A percentile compares a stretch with the other conserved stretches of the same genome.
phyloP scores from a whole-genome alignment of 257 asterid genomes.

The Solanum virginianum region DNA sequence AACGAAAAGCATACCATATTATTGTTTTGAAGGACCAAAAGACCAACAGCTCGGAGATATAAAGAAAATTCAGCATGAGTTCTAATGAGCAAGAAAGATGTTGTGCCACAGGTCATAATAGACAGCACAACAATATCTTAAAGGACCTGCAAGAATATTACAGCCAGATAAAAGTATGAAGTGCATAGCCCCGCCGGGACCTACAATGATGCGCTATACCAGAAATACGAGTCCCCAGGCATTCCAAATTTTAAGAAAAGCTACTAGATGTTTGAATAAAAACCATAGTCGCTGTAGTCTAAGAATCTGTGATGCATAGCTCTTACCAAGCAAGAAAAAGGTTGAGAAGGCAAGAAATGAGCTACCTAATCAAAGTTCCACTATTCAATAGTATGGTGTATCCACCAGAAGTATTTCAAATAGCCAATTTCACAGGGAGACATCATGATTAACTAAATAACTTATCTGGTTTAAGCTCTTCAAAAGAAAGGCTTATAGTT shows the following conservation, averaged over 20 bases:
- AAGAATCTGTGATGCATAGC: background rate
- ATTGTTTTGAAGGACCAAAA: background rate
- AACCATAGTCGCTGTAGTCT: background rate
- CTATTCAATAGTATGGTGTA: background rate
- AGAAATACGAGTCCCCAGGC: background rate
- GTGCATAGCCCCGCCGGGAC: background rate
- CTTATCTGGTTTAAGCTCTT: background rate
- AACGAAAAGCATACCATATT: constrained; percentile 13
- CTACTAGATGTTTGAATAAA: background rate
- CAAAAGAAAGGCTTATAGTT: background rate
- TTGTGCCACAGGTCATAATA: background rate
- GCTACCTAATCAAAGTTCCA: background rate
- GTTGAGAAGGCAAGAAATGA: background rate
- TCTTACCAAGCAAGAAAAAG: background rate
- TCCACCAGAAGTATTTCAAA: background rate
- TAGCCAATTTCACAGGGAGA: background rate
- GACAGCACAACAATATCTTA: background rate
- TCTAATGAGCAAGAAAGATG: background rate
- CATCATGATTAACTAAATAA: background rate
- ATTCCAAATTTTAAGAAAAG: background rate
- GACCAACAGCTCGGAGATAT: background rate
- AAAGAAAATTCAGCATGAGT: background rate
- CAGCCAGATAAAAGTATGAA: background rate
- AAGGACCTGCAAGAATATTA: background rate
- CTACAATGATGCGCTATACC: background rate